These are phyloP conservation scores for Lactifluus hygrophoroides DNA, from an alignment of 768 basidiomycete genomes.

Conservation along the genomic window DNA sequence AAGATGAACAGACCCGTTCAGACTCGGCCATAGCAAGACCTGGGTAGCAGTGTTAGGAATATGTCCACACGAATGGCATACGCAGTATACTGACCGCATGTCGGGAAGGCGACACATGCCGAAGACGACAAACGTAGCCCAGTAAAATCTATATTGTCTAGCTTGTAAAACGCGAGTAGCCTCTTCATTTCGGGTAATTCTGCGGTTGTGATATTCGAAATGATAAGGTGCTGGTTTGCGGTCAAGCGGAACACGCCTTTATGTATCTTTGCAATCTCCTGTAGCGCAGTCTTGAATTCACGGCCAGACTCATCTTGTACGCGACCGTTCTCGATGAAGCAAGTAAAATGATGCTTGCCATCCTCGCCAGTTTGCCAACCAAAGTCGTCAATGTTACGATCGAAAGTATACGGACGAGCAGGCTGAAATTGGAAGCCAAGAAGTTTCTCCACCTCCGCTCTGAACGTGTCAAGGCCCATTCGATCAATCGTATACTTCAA, in stretches of 20 bases:
- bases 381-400: slow-evolving; percentile 86
- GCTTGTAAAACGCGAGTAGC: slow-evolving; percentile 73
- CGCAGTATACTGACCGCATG: slow-evolving; percentile 49
- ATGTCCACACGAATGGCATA: not conserved
- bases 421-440: slow-evolving; percentile 73
- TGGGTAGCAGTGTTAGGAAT: slow-evolving; percentile 17
- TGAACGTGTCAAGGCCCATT: slow-evolving; percentile 84
- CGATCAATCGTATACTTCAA: slow-evolving; percentile 97
- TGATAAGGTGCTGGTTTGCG: slow-evolving; percentile 87
- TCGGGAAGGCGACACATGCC: slow-evolving; percentile 97
- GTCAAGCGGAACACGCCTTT: slow-evolving; percentile 92
- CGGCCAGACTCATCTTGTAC: slow-evolving; percentile 88
- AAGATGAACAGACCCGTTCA: slow-evolving; percentile 42
- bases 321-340: slow-evolving; percentile 96
- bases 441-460: slow-evolving; percentile 80
- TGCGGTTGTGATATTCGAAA: slow-evolving; percentile 71
- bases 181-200: slow-evolving; percentile 72
- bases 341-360: slow-evolving; percentile 83
- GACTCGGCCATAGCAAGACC: slow-evolving; percentile 76
- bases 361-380: slow-evolving; percentile 89
- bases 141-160: slow-evolving; percentile 77
- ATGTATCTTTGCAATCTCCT: slow-evolving; percentile 89
- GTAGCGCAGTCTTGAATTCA: slow-evolving; percentile 87
- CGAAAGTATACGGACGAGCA: slow-evolving; percentile 70
- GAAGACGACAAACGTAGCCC: slow-evolving; percentile 83